Percentiles rank a stretch among this genome's conserved stretches.
These are phyloP conservation scores for Monosporascus sp. DNA, from an alignment of 2,329 filamentous ascomycete species.

Conservation along the genomic window DNA sequence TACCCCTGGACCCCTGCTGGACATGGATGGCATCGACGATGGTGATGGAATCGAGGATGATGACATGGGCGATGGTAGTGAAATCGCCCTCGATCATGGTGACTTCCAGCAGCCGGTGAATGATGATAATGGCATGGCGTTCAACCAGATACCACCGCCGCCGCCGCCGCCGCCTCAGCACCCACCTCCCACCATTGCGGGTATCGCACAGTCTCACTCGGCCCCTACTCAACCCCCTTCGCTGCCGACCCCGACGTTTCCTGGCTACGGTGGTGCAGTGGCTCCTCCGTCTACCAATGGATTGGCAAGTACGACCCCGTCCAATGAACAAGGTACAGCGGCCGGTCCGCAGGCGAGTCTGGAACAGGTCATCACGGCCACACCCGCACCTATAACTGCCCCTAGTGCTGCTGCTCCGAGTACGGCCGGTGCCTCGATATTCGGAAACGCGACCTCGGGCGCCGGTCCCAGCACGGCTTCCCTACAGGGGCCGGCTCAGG, in stretches of 20 bases:
- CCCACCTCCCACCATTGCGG: neutral
- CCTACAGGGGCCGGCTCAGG: constrained; percentile 15
- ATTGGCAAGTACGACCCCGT: neutral
- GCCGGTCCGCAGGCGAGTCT: constrained; percentile 1
- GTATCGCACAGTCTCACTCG: neutral
- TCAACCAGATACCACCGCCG: constrained; percentile 12
- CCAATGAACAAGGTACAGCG: neutral
- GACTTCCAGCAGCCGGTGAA: constrained; percentile 10
- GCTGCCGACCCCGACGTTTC: constrained; percentile 1
- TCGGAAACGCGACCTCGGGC: constrained; percentile 7
- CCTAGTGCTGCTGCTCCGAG: constrained; percentile 15
- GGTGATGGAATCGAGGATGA: constrained; percentile 26
- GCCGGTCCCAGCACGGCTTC: constrained; percentile 24
- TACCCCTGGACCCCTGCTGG: constrained; percentile 6
- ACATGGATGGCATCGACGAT: constrained; percentile 25
- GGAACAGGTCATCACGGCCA: constrained; percentile 1
- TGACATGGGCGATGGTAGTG: constrained; percentile 29
- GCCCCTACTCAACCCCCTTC: constrained; percentile 1
- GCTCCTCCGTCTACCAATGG: neutral
- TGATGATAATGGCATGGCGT: constrained; percentile 11
- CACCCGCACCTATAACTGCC: constrained; percentile 1
- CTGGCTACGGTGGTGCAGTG: neutral
- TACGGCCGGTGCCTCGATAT: constrained; percentile 18
- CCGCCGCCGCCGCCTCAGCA: constrained; percentile 16
- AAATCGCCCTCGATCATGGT: constrained; percentile 21